Base-by-base conservation (phyloP, 305 asterid species). In the Fraxinus xanthoxyloides region DNA sequence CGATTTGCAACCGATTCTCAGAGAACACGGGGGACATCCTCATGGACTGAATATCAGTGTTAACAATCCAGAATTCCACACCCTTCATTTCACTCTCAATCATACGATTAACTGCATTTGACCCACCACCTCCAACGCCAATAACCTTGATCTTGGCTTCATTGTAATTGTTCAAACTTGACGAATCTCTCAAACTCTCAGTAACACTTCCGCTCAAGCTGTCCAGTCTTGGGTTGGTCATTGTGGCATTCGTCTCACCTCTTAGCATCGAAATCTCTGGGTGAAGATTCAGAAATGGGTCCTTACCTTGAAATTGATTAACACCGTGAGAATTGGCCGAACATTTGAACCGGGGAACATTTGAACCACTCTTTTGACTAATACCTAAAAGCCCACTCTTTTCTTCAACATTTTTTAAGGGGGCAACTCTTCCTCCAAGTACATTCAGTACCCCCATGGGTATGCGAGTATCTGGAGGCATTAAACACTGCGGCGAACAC, bases 91-190 rank as follows among this genome's bases (percentile, higher is more conserved):
- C 77, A 84, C 90, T 89, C 77, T 89, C 91, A 69, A 89, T 86
- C 92, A 89, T 89, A 56, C 92, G 92, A 81, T 89, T 89, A 10
- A 89, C 92, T 0, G 92, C 92, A 86, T 89, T 89, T 51, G 92
- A 89, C 32, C 92, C 92, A 32, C 92, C 91, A 19, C 90, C 92
- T 79, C 92, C 92, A 61, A 89, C 89, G 48, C 92, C 92, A 77
- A 89, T 83, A 73, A 89, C 92, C 84, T 87, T 89, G 81, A 89
- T 89, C 81, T 86, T 87, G 30, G 92, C 91, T 85, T 84, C 92
- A 48, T 86, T 87, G 83, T 73, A 81, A 83, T 86, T 87, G 75
- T 85, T 85, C 24, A 85, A 59, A 8, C 72, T 72, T 12, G 91
- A 40, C 3, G 81, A 56, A 77, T 86, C 91, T 70, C 76, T 84